These are phyloP conservation scores for Spathaspora passalidarum DNA, from an alignment of 805 yeast genomes.

Conservation along the genomic window DNA sequence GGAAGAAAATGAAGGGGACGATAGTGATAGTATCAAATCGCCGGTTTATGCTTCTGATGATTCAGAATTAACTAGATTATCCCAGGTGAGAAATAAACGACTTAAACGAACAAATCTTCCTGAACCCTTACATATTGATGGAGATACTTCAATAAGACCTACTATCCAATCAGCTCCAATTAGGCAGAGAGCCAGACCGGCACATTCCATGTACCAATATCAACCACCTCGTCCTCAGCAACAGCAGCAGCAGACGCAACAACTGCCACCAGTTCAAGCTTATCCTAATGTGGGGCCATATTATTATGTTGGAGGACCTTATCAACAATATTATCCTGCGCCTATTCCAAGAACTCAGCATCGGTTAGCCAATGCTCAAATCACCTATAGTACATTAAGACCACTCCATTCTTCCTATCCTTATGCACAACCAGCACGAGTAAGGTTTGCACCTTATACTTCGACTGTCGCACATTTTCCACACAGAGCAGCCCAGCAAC, in stretches of 20 bases:
- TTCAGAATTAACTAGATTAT: slow-evolving; percentile 4
- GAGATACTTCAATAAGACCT: slow-evolving; percentile 11
- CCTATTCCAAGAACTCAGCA: slow-evolving; percentile 5
- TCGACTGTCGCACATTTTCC: background rate
- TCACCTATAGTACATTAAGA: slow-evolving; percentile 6
- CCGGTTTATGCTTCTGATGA: slow-evolving; percentile 11
- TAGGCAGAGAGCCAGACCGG: slow-evolving; percentile 4
- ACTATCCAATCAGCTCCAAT: slow-evolving; percentile 35
- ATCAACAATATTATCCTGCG: slow-evolving; percentile 1
- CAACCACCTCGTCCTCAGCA: background rate
- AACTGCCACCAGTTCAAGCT: background rate
- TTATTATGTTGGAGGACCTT: background rate
- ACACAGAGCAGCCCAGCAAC: background rate
- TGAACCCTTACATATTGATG: slow-evolving; percentile 21
- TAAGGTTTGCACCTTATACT: background rate
- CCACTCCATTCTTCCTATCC: slow-evolving; percentile 1
- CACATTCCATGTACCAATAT: background rate
- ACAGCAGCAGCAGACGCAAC: background rate
- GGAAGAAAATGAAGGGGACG: slow-evolving; percentile 1
- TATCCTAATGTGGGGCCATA: slow-evolving; percentile 1
- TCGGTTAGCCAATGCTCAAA: slow-evolving; percentile 8
- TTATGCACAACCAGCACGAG: background rate
- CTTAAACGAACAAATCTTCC: slow-evolving; percentile 33
- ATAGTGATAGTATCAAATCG: background rate
- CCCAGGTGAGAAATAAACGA: slow-evolving; percentile 14